Conservation (phyloP, 495 filamentous ascomycete species). For the Xylaria venustula region DNA sequence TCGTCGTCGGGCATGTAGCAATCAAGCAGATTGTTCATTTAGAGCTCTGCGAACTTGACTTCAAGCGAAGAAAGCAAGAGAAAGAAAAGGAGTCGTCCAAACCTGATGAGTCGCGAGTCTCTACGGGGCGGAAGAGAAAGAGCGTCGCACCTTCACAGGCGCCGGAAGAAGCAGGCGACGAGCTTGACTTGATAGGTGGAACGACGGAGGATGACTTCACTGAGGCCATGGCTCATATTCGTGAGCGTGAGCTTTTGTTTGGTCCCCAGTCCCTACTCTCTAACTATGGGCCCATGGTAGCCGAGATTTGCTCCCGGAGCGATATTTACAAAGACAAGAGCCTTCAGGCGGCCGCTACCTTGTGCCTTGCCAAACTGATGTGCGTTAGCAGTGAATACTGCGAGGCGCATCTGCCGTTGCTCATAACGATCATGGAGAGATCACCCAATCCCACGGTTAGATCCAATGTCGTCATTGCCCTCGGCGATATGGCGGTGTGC, state of each 20-base stretch:
- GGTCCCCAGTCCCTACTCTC: slow-evolving; percentile 79
- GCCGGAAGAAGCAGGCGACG: slow-evolving; percentile 64
- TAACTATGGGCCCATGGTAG: slow-evolving; percentile 85
- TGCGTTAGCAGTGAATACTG: slow-evolving; percentile 95
- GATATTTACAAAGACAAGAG: slow-evolving; percentile 82
- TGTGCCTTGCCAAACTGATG: slow-evolving; percentile 99
- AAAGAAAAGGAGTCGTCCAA: slow-evolving; percentile 71
- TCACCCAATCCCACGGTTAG: slow-evolving; percentile 86
- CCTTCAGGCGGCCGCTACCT: slow-evolving; percentile 86
- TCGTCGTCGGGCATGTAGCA: slow-evolving; percentile 93
- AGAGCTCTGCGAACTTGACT: slow-evolving; percentile 95
- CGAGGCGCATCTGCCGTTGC: slow-evolving; percentile 84
- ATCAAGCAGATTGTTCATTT: slow-evolving; percentile 99
- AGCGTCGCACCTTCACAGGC: slow-evolving; percentile 24
- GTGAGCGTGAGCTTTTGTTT: slow-evolving; percentile 91
- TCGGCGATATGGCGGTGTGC: slow-evolving; percentile 98
- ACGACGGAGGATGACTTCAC: slow-evolving; percentile 99
- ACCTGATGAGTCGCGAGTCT: slow-evolving; percentile 34
- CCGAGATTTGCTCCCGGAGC: slow-evolving; percentile 93
- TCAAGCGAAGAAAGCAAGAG: slow-evolving; percentile 93
- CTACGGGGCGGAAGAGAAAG: slow-evolving; percentile 50
- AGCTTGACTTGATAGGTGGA: slow-evolving; percentile 93
- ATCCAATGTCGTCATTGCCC: slow-evolving; percentile 92
- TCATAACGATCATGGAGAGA: slow-evolving; percentile 97
- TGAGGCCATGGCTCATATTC: slow-evolving; percentile 90